phyloP scores from a whole-genome alignment of 208 protist species.

The Strigomonas culicis region DNA sequence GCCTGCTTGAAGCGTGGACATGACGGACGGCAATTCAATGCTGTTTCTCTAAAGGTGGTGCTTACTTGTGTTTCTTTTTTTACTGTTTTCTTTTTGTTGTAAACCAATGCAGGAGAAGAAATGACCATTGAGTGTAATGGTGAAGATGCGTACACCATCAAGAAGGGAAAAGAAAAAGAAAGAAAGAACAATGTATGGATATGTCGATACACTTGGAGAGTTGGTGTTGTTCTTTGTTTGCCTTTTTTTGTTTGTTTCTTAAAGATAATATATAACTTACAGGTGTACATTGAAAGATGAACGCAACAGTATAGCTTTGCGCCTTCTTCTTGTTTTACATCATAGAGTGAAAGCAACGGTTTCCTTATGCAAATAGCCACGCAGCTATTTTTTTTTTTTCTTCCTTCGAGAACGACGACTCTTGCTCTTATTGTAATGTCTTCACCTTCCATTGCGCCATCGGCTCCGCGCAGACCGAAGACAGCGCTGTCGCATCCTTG shows the following conservation, averaged over 20 bases:
- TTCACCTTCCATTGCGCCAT: conserved; percentile 65
- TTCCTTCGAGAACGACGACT: not conserved
- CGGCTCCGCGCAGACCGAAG: conserved; percentile 35
- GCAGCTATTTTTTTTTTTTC: not conserved
- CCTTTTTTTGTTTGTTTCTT: not conserved
- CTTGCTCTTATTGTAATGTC: conserved; percentile 17
- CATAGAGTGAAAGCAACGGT: not conserved
- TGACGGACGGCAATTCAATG: not conserved
- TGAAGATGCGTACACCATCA: not conserved
- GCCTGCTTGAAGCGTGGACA: no score
- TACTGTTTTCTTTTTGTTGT: not conserved
- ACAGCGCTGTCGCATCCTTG: conserved; percentile 16
- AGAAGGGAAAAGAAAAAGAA: conserved; percentile 9
- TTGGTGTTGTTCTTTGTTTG: conserved; percentile 2
- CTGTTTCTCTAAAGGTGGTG: not conserved
- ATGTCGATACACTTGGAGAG: not conserved
- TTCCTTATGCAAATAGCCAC: not conserved
- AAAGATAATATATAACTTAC: not conserved
- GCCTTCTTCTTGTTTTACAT: no score
- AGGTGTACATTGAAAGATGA: not conserved
- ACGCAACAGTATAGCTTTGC: not conserved
- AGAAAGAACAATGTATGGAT: not conserved
- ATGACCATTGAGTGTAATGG: not conserved
- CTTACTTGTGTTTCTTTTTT: not conserved
- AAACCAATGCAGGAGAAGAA: not conserved